Evolutionary conservation across 1,139 yeast genomes (phyloP).

Genomic region (Yamadazyma atmosphaerica): DNA sequence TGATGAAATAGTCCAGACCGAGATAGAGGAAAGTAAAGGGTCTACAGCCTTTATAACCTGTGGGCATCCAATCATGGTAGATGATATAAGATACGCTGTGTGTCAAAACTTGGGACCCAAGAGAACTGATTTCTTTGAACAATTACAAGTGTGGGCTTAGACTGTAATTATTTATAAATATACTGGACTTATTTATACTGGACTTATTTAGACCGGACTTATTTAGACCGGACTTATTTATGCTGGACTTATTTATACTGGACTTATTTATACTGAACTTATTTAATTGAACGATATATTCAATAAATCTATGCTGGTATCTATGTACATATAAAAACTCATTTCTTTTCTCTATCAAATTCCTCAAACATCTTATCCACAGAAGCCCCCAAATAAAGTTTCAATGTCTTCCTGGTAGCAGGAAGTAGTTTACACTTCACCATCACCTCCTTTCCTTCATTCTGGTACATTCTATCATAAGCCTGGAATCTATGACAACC

Average conservation of each 20-base stretch:
- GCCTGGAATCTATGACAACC: conserved; percentile 87
- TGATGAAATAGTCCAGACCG: conserved; percentile 24
- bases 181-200: not conserved
- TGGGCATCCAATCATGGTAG: conserved; percentile 57
- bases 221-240: too few relatives aligned
- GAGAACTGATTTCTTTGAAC: conserved; percentile 39
- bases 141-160: conserved; percentile 42
- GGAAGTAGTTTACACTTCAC: conserved; percentile 69
- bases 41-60: conserved; percentile 49
- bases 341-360: not conserved
- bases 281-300: too few relatives aligned
- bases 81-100: conserved; percentile 40
- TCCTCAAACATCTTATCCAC: conserved; percentile 52
- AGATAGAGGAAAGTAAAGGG: conserved; percentile 29
- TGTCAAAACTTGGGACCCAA: conserved; percentile 25
- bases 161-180: not conserved
- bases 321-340: not conserved
- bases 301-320: not conserved
- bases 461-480: conserved; percentile 46
- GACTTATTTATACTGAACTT: too few relatives aligned
- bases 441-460: conserved; percentile 37
- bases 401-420: conserved; percentile 62
- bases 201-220: too few relatives aligned
- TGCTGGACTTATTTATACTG: too few relatives aligned
- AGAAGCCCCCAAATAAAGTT: conserved; percentile 64